These are phyloP conservation scores for Neofusicoccum ribis DNA, from an alignment of 2,329 filamentous ascomycete genomes.

Conservation along the genomic window DNA sequence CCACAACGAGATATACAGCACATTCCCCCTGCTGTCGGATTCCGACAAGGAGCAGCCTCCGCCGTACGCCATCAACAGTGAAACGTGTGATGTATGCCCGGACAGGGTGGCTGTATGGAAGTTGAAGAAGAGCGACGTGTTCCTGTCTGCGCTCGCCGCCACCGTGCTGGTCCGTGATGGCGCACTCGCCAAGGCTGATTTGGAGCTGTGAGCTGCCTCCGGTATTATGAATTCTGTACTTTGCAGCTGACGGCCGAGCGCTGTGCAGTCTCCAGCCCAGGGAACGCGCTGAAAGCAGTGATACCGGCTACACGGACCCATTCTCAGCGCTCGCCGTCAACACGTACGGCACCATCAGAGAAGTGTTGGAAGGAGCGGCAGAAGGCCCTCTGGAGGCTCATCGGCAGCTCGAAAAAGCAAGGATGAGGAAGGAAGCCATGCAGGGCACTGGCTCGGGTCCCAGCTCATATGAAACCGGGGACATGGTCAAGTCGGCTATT, in stretches of 20 bases:
- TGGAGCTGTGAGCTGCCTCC: background rate
- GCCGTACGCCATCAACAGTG: too few species aligned
- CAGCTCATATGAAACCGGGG: too few species aligned
- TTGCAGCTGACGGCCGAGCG: background rate
- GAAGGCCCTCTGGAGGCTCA: background rate
- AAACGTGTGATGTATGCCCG: too few species aligned
- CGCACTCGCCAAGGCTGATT: background rate
- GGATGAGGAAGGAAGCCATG: background rate
- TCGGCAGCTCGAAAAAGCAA: background rate
- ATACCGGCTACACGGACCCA: background rate
- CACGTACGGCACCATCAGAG: conserved; percentile 1
- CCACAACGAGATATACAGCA: too few species aligned
- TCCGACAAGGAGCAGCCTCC: too few species aligned
- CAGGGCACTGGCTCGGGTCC: too few species aligned
- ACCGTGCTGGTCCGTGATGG: background rate
- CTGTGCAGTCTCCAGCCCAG: background rate
- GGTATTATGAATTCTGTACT: too few species aligned
- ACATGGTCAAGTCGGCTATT: too few species aligned
- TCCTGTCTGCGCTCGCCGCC: conserved; percentile 4
- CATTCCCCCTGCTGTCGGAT: too few species aligned
- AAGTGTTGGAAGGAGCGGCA: background rate
- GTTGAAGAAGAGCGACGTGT: too few species aligned
- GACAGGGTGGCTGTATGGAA: too few species aligned
- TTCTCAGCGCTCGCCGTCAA: conserved; percentile 3
- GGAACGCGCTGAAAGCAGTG: too few species aligned